Base-by-base conservation (phyloP, 2,329 filamentous ascomycete genomes). In the Claviceps sp. region DNA sequence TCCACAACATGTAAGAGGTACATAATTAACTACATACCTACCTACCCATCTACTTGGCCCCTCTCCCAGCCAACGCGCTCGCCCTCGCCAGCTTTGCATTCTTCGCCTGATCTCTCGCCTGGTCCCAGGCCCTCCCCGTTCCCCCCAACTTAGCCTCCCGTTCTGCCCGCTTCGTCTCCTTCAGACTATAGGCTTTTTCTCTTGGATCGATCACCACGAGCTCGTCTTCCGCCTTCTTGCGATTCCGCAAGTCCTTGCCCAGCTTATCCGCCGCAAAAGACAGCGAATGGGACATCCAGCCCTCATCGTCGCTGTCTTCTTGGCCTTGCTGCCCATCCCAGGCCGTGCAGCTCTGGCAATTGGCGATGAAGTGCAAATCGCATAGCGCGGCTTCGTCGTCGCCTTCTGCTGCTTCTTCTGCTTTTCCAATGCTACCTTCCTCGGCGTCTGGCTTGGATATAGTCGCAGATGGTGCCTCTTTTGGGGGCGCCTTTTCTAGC, bases 351-450 rank as follows among this genome's bases (percentile, higher is more conserved):
- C 89, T 95, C 64, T 95, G 89, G 66, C 93, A 98, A 61, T 94
- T 87, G 48, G 86, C 87, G 56, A 98, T 94, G 67, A 97, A 98
- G 65, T 98, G 93, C 38, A 98, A 71, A 65, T 97, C 93, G 63
- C 93, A 98, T 4, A 94, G 74, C 48, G 77, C 77, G 2, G 81
- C 83, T 64, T 94, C 88, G 41, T 85, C 81, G 2, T 84, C 83
- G 4, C 5, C 44, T 5, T 8, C 54, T 56, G 18, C 55, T 56
- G 18, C 55, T 6, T 4, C 22, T 22, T 3, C 22, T 22, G 9
- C 30, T 11, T 16, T 20, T n/a, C n/a, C 46, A 16, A 14, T 16
- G 9, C 16, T 30, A 16, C 42, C 56, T 40, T 60, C 60, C 5
- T 58, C 59, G 36, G 62, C 62, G 13, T 63, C 61, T 9, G 62